Base-by-base conservation (phyloP, 2,329 filamentous ascomycete genomes). In the Phaeosphaeria sp. region DNA sequence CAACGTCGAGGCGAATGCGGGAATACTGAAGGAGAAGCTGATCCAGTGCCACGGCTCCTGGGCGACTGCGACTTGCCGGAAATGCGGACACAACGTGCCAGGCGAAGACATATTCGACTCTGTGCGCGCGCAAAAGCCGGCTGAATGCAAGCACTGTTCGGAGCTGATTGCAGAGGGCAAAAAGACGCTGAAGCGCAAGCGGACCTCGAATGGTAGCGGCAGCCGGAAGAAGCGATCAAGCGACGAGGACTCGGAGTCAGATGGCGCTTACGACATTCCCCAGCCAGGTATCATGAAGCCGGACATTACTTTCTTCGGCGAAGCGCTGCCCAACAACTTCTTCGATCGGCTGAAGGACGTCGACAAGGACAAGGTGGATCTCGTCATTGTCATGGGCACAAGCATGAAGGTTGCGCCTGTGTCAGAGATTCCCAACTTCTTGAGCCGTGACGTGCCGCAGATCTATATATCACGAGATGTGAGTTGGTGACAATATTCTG, bases 21-120 rank as follows among this genome's bases (percentile, higher is more conserved):
- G 95, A 21, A 91, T 99, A 59, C 79, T 83, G 21, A 84, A 87
- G 1, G 89, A 91, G 33, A 96, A 95, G 73, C 84, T 98, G 18
- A 90, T 99, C 25, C 94, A 99, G 78, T 98, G 95, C 75, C 95
- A 99, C 74, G 95, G 95, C 59, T 97, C 92, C 6, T 98, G 97
- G 80, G 93, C 93, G 44, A 96, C 91, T 0, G 95, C 95, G 21
- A 91, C 89, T 2, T 99, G 95, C 77, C 86, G 95, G 46, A 89
- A 91, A 71, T 99, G 95, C 77, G 83, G 86, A 48, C 84, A 89
- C 79, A 83, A 89, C 67, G 89, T 93, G 9, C 80, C 84, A 0
- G 94, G 94, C 51, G 88, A 93, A 49, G 82, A 82, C 21, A 92
- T 98, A 71, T 95, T 93, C 74, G 85, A 86, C 6, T 89, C 95